A percentile compares a stretch with the other conserved stretches of the same genome.
Evolutionary conservation across 2,329 filamentous ascomycete genomes (phyloP).

Genomic region (Monosporascus sp.): DNA sequence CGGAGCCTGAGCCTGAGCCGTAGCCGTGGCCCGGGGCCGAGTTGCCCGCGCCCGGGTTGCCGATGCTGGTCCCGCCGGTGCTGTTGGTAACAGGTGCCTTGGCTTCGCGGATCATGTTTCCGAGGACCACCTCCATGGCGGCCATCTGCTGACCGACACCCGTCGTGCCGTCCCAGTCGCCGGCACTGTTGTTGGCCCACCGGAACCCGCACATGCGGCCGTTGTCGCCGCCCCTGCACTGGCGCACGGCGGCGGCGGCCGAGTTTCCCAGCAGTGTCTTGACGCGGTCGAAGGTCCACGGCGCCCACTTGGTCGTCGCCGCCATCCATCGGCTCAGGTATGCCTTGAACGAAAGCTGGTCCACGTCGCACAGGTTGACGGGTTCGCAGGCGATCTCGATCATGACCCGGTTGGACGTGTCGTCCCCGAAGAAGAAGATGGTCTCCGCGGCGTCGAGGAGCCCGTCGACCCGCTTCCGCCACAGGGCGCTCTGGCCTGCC

Average conservation of each 20-base stretch:
- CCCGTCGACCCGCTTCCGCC: conserved; percentile 54
- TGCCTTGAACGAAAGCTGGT: conserved; percentile 61
- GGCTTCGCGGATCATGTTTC: conserved; percentile 48
- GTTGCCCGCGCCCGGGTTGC: conserved; percentile 41
- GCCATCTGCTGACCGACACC: conserved; percentile 70
- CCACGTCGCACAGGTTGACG: conserved; percentile 54
- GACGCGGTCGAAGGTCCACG: conserved; percentile 49
- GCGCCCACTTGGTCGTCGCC: conserved; percentile 57
- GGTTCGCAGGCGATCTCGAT: conserved; percentile 62
- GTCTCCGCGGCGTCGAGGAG: conserved; percentile 48
- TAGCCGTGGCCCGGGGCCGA: conserved; percentile 38
- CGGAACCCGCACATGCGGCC: conserved; percentile 55
- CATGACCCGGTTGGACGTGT: conserved; percentile 48
- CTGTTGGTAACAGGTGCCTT: conserved; percentile 32
- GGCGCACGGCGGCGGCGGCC: conserved; percentile 50
- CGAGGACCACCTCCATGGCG: conserved; percentile 59
- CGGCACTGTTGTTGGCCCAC: conserved; percentile 45
- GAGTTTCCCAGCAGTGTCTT: conserved; percentile 50
- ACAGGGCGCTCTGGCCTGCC: conserved; percentile 36
- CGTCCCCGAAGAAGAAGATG: conserved; percentile 48
- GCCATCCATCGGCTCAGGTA: conserved; percentile 59
- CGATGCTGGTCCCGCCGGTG: conserved; percentile 46
- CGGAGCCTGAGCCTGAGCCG: conserved; percentile 5
- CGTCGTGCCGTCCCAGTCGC: conserved; percentile 50
- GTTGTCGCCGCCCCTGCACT: conserved; percentile 54